Conservation (phyloP, 371 early-diverging fungal genomes). For the Entomophthora muscae region DNA sequence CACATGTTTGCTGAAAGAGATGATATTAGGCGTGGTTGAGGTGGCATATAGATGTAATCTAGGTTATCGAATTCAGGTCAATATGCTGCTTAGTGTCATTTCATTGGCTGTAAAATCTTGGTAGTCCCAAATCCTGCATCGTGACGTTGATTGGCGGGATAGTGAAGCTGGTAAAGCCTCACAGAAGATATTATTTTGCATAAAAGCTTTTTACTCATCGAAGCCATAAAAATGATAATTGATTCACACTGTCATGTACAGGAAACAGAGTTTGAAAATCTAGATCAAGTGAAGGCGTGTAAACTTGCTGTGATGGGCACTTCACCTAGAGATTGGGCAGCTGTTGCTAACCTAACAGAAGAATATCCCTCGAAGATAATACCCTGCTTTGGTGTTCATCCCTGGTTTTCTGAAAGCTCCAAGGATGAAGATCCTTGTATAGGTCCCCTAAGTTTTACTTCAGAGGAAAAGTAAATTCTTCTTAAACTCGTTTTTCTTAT, state of each 20-base stretch:
- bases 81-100: too few species aligned
- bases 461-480: neutral
- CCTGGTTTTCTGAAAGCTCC: constrained; percentile 39
- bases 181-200: too few species aligned
- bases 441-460: neutral
- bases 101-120: too few species aligned
- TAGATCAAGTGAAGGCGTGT: neutral
- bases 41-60: too few species aligned
- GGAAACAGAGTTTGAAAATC: neutral
- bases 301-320: constrained; percentile 7
- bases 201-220: too few species aligned
- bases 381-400: constrained; percentile 43
- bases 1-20: too few species aligned
- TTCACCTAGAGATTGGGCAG: constrained; percentile 21
- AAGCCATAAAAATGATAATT: too few species aligned
- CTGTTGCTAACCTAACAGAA: constrained; percentile 17
- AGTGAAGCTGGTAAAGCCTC: too few species aligned
- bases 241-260: constrained; percentile 7
- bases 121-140: too few species aligned
- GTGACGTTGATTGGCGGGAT: too few species aligned
- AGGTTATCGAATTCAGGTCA: too few species aligned
- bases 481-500: neutral
- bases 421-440: neutral
- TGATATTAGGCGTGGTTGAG: too few species aligned
- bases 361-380: constrained; percentile 16